A percentile compares a stretch with the other conserved stretches of the same genome.
Conservation (phyloP, 106 monocot genomes). For the Agapanthus africanus region DNA sequence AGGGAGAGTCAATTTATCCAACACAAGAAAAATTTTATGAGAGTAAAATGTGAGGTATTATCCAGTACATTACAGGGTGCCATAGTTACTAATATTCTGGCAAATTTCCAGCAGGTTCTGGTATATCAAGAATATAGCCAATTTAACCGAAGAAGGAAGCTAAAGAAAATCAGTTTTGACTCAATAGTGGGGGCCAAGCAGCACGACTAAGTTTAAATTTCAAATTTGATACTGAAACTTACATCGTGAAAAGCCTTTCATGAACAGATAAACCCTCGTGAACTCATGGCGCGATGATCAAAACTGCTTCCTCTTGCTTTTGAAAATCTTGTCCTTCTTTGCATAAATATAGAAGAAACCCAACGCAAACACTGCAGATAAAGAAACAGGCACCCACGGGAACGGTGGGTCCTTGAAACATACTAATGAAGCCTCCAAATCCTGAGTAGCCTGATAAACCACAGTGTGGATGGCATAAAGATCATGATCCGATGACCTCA, state of each 20-base stretch:
- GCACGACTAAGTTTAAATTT: slow-evolving; percentile 7
- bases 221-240: not conserved
- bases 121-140: not conserved
- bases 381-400: slow-evolving; percentile 65
- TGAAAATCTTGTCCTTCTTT: slow-evolving; percentile 79
- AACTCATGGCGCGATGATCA: slow-evolving; percentile 19
- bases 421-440: slow-evolving; percentile 77
- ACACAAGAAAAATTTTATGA: not conserved
- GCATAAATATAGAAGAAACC: slow-evolving; percentile 64
- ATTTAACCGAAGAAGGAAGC: not conserved
- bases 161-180: slow-evolving; percentile 4
- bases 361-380: slow-evolving; percentile 42
- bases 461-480: slow-evolving; percentile 71
- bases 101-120: not conserved
- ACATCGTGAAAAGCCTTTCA: not conserved
- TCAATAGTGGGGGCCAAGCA: not conserved
- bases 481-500: slow-evolving; percentile 87
- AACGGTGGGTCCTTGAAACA: slow-evolving; percentile 97
- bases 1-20: not conserved
- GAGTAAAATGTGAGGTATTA: not conserved
- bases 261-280: not conserved
- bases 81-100: not conserved
- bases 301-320: slow-evolving; percentile 84
- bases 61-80: not conserved
- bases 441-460: slow-evolving; percentile 75